These are phyloP conservation scores for Pulveroboletus ravenelii DNA, from an alignment of 768 basidiomycete species.

Conservation along the genomic window DNA sequence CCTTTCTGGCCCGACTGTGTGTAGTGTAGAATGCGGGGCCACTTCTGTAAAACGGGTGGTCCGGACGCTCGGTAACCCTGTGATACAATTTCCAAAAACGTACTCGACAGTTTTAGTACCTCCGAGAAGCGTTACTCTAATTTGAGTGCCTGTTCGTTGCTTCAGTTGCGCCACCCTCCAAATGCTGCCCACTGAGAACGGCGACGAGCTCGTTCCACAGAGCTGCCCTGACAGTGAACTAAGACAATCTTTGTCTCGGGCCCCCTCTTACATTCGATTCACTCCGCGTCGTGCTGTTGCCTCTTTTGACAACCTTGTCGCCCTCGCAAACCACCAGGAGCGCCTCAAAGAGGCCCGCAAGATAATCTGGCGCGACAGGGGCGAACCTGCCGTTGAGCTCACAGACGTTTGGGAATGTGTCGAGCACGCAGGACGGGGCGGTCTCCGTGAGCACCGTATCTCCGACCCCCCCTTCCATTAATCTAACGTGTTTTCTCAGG, in stretches of 20 bases:
- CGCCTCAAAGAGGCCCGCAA: slow-evolving; percentile 65
- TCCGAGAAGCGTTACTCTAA: neutral
- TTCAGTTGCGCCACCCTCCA: neutral
- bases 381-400: slow-evolving; percentile 70
- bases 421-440: slow-evolving; percentile 67
- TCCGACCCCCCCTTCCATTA: neutral
- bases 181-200: slow-evolving; percentile 7
- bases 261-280: slow-evolving; percentile 42
- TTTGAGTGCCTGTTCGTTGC: neutral
- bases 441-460: slow-evolving; percentile 51
- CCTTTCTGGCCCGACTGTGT: no score
- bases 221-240: neutral
- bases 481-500: slow-evolving; percentile 40
- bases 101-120: no score
- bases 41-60: no score
- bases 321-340: slow-evolving; percentile 81
- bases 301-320: slow-evolving; percentile 81
- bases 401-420: slow-evolving; percentile 59
- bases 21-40: no score
- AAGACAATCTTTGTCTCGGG: slow-evolving; percentile 11
- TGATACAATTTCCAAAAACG: no score
- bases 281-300: slow-evolving; percentile 56
- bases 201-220: slow-evolving; percentile 1
- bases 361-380: slow-evolving; percentile 78
- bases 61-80: no score